Evolutionary conservation across 2,329 filamentous ascomycete species (phyloP).

Genomic region (Colletotrichum eleusines): DNA sequence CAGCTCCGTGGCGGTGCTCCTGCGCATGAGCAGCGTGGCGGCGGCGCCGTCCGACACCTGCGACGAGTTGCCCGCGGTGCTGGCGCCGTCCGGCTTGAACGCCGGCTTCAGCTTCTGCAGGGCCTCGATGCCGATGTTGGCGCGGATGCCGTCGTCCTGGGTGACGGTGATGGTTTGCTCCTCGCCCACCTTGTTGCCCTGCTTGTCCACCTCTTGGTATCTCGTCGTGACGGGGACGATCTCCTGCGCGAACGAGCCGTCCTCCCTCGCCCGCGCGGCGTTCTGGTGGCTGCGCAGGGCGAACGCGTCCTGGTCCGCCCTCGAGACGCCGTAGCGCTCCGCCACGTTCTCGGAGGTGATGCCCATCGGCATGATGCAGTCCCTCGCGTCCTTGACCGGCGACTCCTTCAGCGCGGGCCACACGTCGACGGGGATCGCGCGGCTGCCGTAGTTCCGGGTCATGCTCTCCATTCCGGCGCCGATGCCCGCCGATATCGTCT

Average conservation of each 20-base stretch:
- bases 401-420: slow-evolving; percentile 80
- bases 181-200: slow-evolving; percentile 66
- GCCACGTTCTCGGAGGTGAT: slow-evolving; percentile 92
- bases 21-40: slow-evolving; percentile 84
- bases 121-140: slow-evolving; percentile 74
- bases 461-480: slow-evolving; percentile 96
- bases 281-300: slow-evolving; percentile 80
- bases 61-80: slow-evolving; percentile 87
- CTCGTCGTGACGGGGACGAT: slow-evolving; percentile 83
- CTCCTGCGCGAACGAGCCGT: slow-evolving; percentile 80
- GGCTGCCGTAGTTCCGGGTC: slow-evolving; percentile 88
- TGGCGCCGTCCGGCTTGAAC: slow-evolving; percentile 79
- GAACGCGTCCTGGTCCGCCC: slow-evolving; percentile 86
- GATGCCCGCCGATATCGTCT: slow-evolving; percentile 79
- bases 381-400: slow-evolving; percentile 75
- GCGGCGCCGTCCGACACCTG: slow-evolving; percentile 93
- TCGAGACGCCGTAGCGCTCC: slow-evolving; percentile 76
- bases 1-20: slow-evolving; percentile 80
- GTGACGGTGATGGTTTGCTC: slow-evolving; percentile 74
- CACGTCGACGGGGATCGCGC: slow-evolving; percentile 85
- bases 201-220: slow-evolving; percentile 74
- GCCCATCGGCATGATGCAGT: slow-evolving; percentile 96
- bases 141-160: slow-evolving; percentile 86
- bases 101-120: slow-evolving; percentile 87
- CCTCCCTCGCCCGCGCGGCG: slow-evolving; percentile 76